These are phyloP conservation scores for Udeniomyces megalosporus DNA, from an alignment of 768 basidiomycete genomes.

Conservation along the genomic window DNA sequence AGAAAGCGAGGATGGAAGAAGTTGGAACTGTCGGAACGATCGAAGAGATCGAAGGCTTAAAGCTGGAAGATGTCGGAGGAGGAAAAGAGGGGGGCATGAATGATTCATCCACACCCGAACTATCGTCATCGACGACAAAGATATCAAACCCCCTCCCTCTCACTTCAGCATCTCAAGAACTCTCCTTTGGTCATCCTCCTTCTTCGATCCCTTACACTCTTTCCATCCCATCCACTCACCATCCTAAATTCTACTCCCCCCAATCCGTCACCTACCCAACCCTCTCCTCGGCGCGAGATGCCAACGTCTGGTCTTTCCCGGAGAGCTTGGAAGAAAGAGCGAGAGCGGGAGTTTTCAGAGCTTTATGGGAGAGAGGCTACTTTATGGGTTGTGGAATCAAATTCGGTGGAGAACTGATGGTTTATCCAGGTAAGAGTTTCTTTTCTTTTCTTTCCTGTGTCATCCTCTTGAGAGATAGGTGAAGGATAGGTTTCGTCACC, in stretches of 20 bases:
- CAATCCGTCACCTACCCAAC: conserved; percentile 35
- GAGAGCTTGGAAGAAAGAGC: conserved; percentile 49
- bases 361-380: conserved; percentile 65
- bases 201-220: conserved; percentile 33
- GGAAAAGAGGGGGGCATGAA: too few species aligned
- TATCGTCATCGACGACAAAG: too few species aligned
- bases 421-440: conserved; percentile 77
- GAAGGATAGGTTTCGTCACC: too few species aligned
- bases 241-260: conserved; percentile 46
- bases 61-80: too few species aligned
- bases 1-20: too few species aligned
- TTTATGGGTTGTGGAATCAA: conserved; percentile 80
- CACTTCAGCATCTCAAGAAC: conserved; percentile 4
- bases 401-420: conserved; percentile 90
- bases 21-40: not conserved
- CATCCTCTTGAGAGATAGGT: too few species aligned
- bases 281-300: conserved; percentile 44
- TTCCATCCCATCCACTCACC: conserved; percentile 42
- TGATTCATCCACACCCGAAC: too few species aligned
- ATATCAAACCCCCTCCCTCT: conserved; percentile 3
- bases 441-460: too few species aligned
- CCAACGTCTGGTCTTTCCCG: conserved; percentile 66
- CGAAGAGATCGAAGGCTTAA: not conserved
- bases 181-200: conserved; percentile 17
- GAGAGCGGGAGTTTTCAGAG: conserved; percentile 59